Base-by-base conservation (phyloP, 768 basidiomycete species). In the Podaxis sp. region DNA sequence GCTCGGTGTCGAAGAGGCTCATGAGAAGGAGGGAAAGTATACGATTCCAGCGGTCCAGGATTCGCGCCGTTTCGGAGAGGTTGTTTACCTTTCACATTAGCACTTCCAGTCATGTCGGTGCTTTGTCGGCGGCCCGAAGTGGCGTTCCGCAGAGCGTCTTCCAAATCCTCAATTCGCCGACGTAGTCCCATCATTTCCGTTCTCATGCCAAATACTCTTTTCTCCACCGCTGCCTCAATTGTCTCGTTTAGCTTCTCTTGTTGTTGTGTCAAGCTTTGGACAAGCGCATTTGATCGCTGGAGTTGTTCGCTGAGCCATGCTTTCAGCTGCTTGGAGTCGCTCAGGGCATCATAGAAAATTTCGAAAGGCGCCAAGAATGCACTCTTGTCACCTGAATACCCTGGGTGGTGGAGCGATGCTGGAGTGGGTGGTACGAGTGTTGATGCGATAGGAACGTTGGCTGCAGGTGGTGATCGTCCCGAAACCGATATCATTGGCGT, bases 351-450 rank as follows among this genome's bases (percentile, higher is more conserved):
- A 70, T 93, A 95, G 73, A 95, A 94, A 56, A 82, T 73, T 68
- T 89, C 90, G 66, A 94, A 95, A 2, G 91, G 92, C 0, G 88
- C 85, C 53, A 95, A 75, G 73, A 95, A 95, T 19, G 91, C 87
- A 0, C 84, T 77, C 71, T 89, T 91, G 69, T 89, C 88, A 24
- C 83, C 82, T 9, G 82, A 69, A 68, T 85, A 86, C 12, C 80
- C 81, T 1, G 86, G 83, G 43, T 82, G 84, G 15, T 86, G 85
- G 19, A 90, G 78, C 11, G 82, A 78, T n/a, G 82, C 82, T 2
- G 89, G 88, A 0, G 90, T 90, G 2, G 86, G 85, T 2, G 90
- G 90, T 1, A 89, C 85, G 11, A 87, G 75, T 4, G 81, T 78
- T 13, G 80, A 80, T 4, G 89, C 81, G 58, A 91, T 91, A n/a